Percentiles rank a stretch among this genome's conserved stretches.
Evolutionary conservation across 1,139 yeast species (phyloP).

Genomic region (Geotrichum histeridarum): DNA sequence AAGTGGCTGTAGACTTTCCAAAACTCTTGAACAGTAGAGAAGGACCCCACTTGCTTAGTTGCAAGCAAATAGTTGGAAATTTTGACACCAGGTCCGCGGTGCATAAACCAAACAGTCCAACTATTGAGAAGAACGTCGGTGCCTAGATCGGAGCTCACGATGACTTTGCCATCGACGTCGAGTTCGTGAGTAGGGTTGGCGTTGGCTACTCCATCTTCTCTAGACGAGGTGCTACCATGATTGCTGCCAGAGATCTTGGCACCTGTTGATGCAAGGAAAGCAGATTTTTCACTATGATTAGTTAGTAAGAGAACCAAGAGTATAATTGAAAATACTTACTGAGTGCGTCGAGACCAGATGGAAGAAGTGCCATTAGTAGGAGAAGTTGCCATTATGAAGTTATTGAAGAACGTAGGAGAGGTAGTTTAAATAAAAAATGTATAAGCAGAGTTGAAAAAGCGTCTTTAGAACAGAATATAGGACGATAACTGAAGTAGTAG

Average conservation of each 20-base stretch:
- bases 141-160: conserved; percentile 23
- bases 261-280: conserved; percentile 29
- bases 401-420: neutral
- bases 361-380: conserved; percentile 21
- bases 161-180: conserved; percentile 21
- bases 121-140: conserved; percentile 26
- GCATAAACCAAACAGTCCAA: conserved; percentile 39
- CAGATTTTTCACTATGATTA: conserved; percentile 24
- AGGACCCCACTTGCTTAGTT: conserved; percentile 34
- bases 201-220: no score
- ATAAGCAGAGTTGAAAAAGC: conserved; percentile 9
- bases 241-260: conserved; percentile 9
- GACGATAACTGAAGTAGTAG: neutral
- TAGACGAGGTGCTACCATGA: neutral
- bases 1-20: conserved; percentile 52
- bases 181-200: neutral
- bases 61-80: conserved; percentile 36
- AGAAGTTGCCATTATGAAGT: conserved; percentile 11
- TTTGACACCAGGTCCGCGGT: conserved; percentile 37
- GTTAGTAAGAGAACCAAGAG: conserved; percentile 4
- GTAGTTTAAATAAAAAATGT: neutral
- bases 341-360: conserved; percentile 29
- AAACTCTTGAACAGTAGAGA: conserved; percentile 53
- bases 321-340: conserved; percentile 19
- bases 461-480: conserved; percentile 6